Base-by-base conservation (phyloP, 345 rosid species). In the Populus pruinosa region DNA sequence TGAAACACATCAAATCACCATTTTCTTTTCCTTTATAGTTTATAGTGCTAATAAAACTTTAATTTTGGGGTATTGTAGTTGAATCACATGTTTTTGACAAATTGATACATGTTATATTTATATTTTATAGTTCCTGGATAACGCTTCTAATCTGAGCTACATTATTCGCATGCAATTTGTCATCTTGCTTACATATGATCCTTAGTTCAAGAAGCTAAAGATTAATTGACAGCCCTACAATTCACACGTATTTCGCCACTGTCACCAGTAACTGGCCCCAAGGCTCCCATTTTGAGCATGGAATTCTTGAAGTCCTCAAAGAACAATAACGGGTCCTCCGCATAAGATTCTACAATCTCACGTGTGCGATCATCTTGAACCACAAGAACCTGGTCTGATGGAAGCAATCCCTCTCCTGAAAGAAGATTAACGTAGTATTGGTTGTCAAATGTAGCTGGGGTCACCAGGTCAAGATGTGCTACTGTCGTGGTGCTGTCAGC, bases 371-470 rank as follows among this genome's bases (percentile, higher is more conserved):
- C 89, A 49, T 88, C 83, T 7, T 87, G 81, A 9, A 84, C 83
- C 3, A 86, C 87, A 1, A 93, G 89, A 47, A 86, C 85, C 83
- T 91, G 97, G 80, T 95, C 98, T 0, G 97, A 91, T 6, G 88
- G 89, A 69, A 93, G 96, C 85, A 91, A 78, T 33, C 99, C 98
- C 69, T 93, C 89, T 0, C 94, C 94, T 0, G 96, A 90, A 71
- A 91, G 79, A 68, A 93, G 93, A 77, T 93, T 93, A 41, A 89
- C 71, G 56, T 84, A 91, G 85, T 94, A 94, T 74, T 91, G 98
- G 76, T 90, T 95, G 80, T 95, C 98, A 16, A 95, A 95, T 0
- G 93, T 91, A 8, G 89, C 86, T 0, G 97, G 98, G 0, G 94
- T 93, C 11, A 81, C 93, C 33, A 88, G 75, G 85, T 93, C 98